Evolutionary conservation across 2,329 filamentous ascomycete genomes (phyloP).

Genomic region (Penicillium thymicola): DNA sequence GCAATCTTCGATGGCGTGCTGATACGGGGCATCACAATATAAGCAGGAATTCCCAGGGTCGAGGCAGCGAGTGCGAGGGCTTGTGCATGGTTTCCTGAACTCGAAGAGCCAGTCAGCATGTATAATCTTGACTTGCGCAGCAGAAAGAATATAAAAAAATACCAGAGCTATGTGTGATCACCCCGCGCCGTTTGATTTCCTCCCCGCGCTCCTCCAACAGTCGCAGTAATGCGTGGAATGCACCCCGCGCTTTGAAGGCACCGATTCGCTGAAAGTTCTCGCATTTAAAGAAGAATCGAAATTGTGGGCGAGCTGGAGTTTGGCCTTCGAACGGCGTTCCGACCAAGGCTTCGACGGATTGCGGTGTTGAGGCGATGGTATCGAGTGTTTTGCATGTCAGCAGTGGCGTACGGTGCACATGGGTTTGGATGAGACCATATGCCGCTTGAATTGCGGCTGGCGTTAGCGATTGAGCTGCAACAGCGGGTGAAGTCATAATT

Average conservation of each 20-base stretch:
- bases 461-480: conserved; percentile 53
- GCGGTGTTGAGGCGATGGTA: conserved; percentile 68
- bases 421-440: conserved; percentile 66
- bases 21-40: conserved; percentile 92
- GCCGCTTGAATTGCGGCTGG: conserved; percentile 69
- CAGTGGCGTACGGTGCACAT: conserved; percentile 81
- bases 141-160: conserved; percentile 17
- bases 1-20: conserved; percentile 82
- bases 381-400: conserved; percentile 75
- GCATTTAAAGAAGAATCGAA: conserved; percentile 89
- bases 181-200: conserved; percentile 63
- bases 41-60: conserved; percentile 68
- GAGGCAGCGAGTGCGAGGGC: conserved; percentile 81
- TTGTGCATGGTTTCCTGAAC: conserved; percentile 88
- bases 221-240: conserved; percentile 77
- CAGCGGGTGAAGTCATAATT: conserved; percentile 43
- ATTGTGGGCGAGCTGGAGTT: conserved; percentile 59
- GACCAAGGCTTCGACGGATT: conserved; percentile 51
- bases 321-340: conserved; percentile 58
- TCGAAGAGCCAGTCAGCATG: neutral
- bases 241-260: conserved; percentile 88
- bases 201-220: conserved; percentile 62
- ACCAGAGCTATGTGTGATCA: conserved; percentile 90
- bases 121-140: neutral
- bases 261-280: conserved; percentile 90